Conservation (phyloP, 768 basidiomycete genomes). For the Suillus cothurnatus region DNA sequence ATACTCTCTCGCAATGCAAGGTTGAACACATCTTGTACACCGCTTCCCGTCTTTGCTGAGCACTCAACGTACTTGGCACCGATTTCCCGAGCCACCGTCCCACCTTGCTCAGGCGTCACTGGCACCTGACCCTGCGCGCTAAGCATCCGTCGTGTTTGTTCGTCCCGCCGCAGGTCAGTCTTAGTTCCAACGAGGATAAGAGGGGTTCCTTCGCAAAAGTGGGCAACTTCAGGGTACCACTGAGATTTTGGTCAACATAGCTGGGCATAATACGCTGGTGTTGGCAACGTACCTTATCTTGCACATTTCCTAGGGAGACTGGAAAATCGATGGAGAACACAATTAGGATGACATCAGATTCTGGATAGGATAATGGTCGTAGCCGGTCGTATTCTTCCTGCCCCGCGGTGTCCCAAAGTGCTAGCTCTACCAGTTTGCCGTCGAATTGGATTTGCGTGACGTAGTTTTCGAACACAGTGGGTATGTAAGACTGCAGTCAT, state of each 20-base stretch:
- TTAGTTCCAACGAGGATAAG: slow-evolving; percentile 93
- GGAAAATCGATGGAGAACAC: slow-evolving; percentile 96
- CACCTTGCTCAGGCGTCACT: slow-evolving; percentile 81
- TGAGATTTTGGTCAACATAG: slow-evolving; percentile 33
- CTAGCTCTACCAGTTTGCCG: slow-evolving; percentile 88
- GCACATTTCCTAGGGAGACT: slow-evolving; percentile 85
- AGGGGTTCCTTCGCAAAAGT: slow-evolving; percentile 89
- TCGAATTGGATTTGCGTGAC: slow-evolving; percentile 86
- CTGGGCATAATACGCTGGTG: not conserved
- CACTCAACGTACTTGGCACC: slow-evolving; percentile 95
- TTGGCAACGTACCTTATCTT: slow-evolving; percentile 70
- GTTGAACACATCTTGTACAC: slow-evolving; percentile 91
- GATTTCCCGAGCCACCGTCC: slow-evolving; percentile 86
- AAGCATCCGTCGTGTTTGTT: slow-evolving; percentile 84
- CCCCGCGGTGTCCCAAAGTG: slow-evolving; percentile 98
- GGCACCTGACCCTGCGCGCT: slow-evolving; percentile 86
- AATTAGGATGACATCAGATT: slow-evolving; percentile 89
- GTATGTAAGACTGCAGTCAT: slow-evolving; percentile 75
- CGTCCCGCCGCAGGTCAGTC: slow-evolving; percentile 86
- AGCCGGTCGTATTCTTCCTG: slow-evolving; percentile 96
- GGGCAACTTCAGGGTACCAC: slow-evolving; percentile 94
- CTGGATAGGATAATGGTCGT: slow-evolving; percentile 83
- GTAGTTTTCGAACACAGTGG: slow-evolving; percentile 94
- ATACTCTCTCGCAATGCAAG: slow-evolving; percentile 89
- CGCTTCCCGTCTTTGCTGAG: slow-evolving; percentile 87